These are phyloP conservation scores for Sapria himalayana DNA, from an alignment of 345 rosid genomes.

Conservation along the genomic window DNA sequence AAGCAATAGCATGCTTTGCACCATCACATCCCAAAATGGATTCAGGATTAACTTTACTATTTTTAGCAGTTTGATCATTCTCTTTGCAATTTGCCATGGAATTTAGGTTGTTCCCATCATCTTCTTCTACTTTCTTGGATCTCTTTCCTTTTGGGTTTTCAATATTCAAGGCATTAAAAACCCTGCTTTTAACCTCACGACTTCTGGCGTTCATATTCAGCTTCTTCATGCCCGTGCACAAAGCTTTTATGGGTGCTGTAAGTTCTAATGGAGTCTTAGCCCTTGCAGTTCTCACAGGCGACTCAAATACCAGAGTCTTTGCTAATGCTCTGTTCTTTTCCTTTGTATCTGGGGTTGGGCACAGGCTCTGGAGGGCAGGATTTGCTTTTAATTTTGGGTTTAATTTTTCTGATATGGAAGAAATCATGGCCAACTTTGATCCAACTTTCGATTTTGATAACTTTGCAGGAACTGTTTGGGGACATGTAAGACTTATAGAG, in stretches of 20 bases:
- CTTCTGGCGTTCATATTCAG: conserved; percentile 33
- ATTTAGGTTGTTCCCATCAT: no score
- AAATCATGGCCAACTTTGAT: conserved; percentile 47
- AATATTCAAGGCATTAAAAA: conserved; percentile 34
- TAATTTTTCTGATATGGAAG: conserved; percentile 41
- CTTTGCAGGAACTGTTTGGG: conserved; percentile 71
- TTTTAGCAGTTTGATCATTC: no score
- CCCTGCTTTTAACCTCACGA: conserved; percentile 83
- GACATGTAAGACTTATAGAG: conserved; percentile 39
- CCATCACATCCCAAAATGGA: no score
- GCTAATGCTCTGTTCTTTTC: conserved; percentile 23
- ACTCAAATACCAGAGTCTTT: conserved; percentile 56
- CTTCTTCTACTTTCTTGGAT: no score
- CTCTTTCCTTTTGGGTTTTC: conserved; percentile 17
- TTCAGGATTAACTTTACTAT: no score
- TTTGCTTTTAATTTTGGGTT: conserved; percentile 20
- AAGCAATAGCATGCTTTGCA: no score
- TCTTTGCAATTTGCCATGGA: no score
- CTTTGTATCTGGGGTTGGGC: no score
- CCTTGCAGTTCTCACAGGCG: conserved; percentile 50
- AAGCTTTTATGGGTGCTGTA: conserved; percentile 21
- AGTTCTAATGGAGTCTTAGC: conserved; percentile 33
- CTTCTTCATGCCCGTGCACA: conserved; percentile 48
- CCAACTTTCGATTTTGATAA: conserved; percentile 40
- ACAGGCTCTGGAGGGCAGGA: conserved; percentile 11